Percentiles rank a stretch among this genome's conserved stretches.
These are phyloP conservation scores for Ziziphus jujuba DNA, from an alignment of 306 rosid species.

Conservation along the genomic window DNA sequence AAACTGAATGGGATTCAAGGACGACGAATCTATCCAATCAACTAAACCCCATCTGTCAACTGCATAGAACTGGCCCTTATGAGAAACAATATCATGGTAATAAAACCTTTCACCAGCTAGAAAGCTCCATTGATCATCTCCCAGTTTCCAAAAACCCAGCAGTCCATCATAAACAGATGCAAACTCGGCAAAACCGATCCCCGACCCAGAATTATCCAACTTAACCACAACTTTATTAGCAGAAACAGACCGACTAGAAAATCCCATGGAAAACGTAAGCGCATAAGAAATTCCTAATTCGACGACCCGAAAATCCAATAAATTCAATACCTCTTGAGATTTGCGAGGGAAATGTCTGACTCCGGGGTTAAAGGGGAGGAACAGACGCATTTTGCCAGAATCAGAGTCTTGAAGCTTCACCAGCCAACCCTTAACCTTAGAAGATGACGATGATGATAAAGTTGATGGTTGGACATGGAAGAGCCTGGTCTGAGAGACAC, in stretches of 20 bases:
- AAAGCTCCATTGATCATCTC: constrained; percentile 44
- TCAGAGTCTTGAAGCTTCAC: constrained; percentile 30
- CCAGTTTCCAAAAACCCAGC: too few relatives aligned
- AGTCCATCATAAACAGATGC: too few relatives aligned
- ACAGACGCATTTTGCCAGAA: constrained; percentile 21
- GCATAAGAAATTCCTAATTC: constrained; percentile 20
- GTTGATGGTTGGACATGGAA: constrained; percentile 9
- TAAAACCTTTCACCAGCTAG: constrained; percentile 36
- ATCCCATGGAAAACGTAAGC: background rate
- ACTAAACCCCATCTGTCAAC: constrained; percentile 65
- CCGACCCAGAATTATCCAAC: too few relatives aligned
- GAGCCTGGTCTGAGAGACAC: constrained; percentile 25
- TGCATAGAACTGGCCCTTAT: constrained; percentile 51
- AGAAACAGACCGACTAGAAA: constrained; percentile 5
- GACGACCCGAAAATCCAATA: constrained; percentile 17
- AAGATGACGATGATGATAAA: background rate
- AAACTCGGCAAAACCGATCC: too few relatives aligned
- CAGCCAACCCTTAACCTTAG: constrained; percentile 17
- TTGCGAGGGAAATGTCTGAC: background rate
- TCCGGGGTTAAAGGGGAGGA: constrained; percentile 15
- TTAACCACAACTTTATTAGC: constrained; percentile 40
- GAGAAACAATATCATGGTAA: constrained; percentile 58
- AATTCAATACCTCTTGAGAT: background rate
- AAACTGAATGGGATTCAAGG: constrained; percentile 38
- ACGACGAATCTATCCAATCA: constrained; percentile 56